Percentiles rank a stretch among this genome's conserved stretches.
Conservation (phyloP, 495 filamentous ascomycete genomes). For the Melanomma pulvis-pyrius region DNA sequence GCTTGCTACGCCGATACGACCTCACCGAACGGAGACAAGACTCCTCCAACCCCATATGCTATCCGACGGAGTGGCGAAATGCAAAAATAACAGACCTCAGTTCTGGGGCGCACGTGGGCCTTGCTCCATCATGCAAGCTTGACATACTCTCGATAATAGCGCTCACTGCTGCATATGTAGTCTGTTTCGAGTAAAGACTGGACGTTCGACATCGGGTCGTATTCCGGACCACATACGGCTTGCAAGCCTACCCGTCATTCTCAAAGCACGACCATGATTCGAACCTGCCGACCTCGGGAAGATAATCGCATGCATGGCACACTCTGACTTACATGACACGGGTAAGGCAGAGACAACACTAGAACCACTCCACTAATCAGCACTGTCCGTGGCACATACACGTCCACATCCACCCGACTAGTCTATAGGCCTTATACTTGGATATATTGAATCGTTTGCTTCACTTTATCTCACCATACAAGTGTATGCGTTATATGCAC, state of each 20-base stretch:
- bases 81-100: not conserved
- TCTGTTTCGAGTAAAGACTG: not conserved
- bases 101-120: not conserved
- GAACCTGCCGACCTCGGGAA: not conserved
- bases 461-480: not conserved
- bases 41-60: not conserved
- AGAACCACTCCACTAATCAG: not conserved
- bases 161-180: not conserved
- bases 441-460: not conserved
- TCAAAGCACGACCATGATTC: not conserved
- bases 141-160: not conserved
- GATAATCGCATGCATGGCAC: not conserved
- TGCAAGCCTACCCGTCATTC: not conserved
- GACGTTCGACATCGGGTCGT: no score
- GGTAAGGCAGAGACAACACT: not conserved
- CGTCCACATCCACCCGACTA: not conserved
- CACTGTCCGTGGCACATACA: not conserved
- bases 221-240: no score
- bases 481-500: not conserved
- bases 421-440: not conserved
- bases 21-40: no score
- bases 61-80: not conserved
- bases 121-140: no score
- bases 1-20: not conserved
- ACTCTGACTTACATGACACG: constrained; percentile 2